Evolutionary conservation across 2,329 filamentous ascomycete species (phyloP), one percentile per base, ranked within the genome.

Genomic region (Botrytis fragariae): DNA sequence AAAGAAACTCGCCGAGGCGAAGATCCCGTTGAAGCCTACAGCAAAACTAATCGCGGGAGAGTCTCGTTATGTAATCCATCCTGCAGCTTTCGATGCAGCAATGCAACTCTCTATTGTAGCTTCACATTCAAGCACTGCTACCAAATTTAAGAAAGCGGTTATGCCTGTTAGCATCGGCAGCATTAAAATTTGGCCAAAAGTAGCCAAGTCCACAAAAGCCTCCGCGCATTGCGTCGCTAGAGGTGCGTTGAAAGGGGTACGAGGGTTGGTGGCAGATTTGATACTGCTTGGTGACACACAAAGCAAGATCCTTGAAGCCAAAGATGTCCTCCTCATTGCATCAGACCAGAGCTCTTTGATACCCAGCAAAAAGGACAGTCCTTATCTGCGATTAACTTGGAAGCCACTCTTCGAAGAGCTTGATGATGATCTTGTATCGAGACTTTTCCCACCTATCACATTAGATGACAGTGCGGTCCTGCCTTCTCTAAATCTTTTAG

Each of bases 41-140:
- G 54, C 9, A 32, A 39, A 29, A n/a, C 14, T 25, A 2, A 44
- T 68, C 1, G 20, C n/a, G 29, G 39, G 29, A 25, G 69, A 71
- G 29, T 82, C 81, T 14, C n/a, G 29, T 4, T 82, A 83, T 71
- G 37, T 67, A 5, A 69, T 83, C 39, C 82, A 83, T 72, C 82
- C 82, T 6, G 75, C 79, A 6, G 74, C 74, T 10, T 74, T 83
- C 5, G 67, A 60, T 69, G 14, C n/a, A 10, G 45, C 42, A 12
- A 39, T 69, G 39, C 39, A n/a, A 39, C 9, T 63, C 2, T 39
- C 16, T 44, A 39, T 63, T 42, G 29, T 44, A n/a, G 61, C 61
- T 39, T 63, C 37, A 37, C 6, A 51, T 42, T 35, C n/a, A 14
- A 25, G 48, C 1, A 35, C 37, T 8, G 12, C 37, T 18, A 39